Percentiles rank a stretch among this genome's conserved stretches.
These are phyloP conservation scores for Dactylellina cionopaga DNA, from an alignment of 2,329 filamentous ascomycete genomes.

Conservation along the genomic window DNA sequence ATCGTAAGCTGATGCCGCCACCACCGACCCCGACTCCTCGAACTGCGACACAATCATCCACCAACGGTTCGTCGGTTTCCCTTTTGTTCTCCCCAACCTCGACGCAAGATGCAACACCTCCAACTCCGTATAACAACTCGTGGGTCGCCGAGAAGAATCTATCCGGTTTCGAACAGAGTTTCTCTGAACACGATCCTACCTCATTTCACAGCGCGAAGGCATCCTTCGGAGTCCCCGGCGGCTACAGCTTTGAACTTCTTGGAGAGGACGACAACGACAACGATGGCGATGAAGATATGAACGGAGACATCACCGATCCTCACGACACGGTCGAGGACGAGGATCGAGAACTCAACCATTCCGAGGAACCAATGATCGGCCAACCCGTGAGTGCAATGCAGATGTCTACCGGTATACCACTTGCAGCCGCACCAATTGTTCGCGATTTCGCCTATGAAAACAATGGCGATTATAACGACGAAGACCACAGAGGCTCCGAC, in stretches of 20 bases:
- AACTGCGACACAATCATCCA: background rate
- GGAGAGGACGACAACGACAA: background rate
- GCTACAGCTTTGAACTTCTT: background rate
- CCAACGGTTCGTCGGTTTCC: slow-evolving; percentile 2
- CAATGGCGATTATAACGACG: background rate
- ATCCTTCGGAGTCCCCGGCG: slow-evolving; percentile 18
- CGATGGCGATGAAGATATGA: background rate
- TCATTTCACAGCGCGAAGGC: slow-evolving; percentile 11
- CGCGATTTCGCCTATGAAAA: slow-evolving; percentile 49
- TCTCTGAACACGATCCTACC: slow-evolving; percentile 4
- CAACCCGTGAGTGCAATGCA: background rate
- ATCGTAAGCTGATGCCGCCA: slow-evolving; percentile 46
- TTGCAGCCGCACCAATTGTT: slow-evolving; percentile 24
- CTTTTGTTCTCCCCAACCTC: background rate
- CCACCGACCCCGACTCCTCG: slow-evolving; percentile 30
- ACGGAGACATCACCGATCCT: background rate
- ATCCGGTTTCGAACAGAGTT: slow-evolving; percentile 3
- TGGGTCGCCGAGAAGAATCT: background rate
- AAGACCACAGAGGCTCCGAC: slow-evolving; percentile 30
- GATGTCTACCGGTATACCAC: background rate
- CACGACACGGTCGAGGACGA: background rate
- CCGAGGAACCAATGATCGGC: slow-evolving; percentile 34
- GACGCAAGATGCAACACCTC: slow-evolving; percentile 6
- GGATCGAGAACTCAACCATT: background rate
- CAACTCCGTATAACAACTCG: background rate